Conservation (phyloP, 257 asterid genomes). For the Euphrasia confusa region DNA sequence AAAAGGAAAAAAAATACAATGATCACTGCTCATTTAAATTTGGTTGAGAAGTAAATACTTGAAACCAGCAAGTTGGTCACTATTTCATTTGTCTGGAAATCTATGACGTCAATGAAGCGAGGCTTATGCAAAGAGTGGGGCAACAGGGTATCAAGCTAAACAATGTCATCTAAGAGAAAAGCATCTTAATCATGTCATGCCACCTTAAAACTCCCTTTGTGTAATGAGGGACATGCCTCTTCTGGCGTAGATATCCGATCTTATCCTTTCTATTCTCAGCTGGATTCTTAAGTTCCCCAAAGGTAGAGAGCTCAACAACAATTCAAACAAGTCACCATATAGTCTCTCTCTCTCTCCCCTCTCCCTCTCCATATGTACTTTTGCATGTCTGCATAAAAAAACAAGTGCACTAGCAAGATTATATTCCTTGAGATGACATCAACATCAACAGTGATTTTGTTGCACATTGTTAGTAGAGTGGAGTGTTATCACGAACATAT, state of each 20-base stretch:
- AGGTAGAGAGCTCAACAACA: slow-evolving; percentile 7
- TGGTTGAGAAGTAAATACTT: background rate
- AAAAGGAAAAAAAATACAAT: background rate
- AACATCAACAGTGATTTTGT: slow-evolving; percentile 3
- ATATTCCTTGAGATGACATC: slow-evolving; percentile 2
- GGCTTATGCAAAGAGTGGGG: background rate
- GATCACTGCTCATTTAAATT: background rate
- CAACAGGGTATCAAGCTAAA: background rate
- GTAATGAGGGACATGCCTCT: slow-evolving; percentile 6
- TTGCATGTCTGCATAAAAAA: background rate
- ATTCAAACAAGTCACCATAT: slow-evolving; percentile 1
- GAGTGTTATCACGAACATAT: slow-evolving; percentile 35
- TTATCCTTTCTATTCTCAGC: slow-evolving; percentile 12
- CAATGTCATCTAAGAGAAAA: slow-evolving; percentile 2
- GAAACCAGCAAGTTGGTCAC: background rate
- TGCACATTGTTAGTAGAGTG: slow-evolving; percentile 15
- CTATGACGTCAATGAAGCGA: slow-evolving; percentile 7
- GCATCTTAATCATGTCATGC: slow-evolving; percentile 17
- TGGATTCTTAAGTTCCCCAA: slow-evolving; percentile 17
- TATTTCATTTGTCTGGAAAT: background rate
- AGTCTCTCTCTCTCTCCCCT: background rate
- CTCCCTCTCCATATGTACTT: slow-evolving; percentile 8
- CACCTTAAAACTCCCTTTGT: background rate
- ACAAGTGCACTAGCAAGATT: slow-evolving; percentile 10
- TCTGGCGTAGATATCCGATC: background rate